These are phyloP conservation scores for Narthecium ossifragum DNA, from an alignment of 106 monocot genomes.

Conservation along the genomic window DNA sequence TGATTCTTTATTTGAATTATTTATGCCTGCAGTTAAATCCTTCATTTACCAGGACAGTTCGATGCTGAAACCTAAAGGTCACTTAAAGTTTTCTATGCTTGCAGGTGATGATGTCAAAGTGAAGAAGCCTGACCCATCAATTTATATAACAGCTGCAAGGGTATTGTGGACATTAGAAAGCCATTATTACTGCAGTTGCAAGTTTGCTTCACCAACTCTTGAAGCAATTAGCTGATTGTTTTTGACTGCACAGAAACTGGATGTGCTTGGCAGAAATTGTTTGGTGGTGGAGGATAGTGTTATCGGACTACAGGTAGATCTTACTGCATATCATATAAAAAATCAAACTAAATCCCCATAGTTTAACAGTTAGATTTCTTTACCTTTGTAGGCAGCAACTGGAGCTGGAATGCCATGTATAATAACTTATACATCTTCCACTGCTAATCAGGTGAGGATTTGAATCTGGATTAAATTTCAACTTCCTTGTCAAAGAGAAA, in stretches of 20 bases:
- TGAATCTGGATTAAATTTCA: not conserved
- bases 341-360: not conserved
- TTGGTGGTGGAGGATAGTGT: constrained; percentile 97
- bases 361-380: constrained; percentile 10
- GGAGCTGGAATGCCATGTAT: constrained; percentile 95
- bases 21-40: too few relatives aligned
- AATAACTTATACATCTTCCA: constrained; percentile 90
- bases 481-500: too few relatives aligned
- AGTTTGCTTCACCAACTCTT: too few relatives aligned
- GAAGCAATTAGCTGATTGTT: too few relatives aligned
- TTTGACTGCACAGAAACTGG: constrained; percentile 42
- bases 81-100: not conserved
- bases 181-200: not conserved
- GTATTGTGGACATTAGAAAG: constrained; percentile 20
- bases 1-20: too few relatives aligned
- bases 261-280: constrained; percentile 51
- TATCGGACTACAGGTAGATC: constrained; percentile 80
- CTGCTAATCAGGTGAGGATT: constrained; percentile 66
- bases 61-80: not conserved
- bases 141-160: constrained; percentile 75
- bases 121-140: constrained; percentile 94
- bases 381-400: constrained; percentile 63
- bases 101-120: constrained; percentile 94
- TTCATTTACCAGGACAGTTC: too few relatives aligned
- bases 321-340: not conserved